Percentiles rank a stretch among this genome's conserved stretches.
These are phyloP conservation scores for Selaginella moellendorffii DNA, from an alignment of 75 land plant genomes.

Conservation along the genomic window DNA sequence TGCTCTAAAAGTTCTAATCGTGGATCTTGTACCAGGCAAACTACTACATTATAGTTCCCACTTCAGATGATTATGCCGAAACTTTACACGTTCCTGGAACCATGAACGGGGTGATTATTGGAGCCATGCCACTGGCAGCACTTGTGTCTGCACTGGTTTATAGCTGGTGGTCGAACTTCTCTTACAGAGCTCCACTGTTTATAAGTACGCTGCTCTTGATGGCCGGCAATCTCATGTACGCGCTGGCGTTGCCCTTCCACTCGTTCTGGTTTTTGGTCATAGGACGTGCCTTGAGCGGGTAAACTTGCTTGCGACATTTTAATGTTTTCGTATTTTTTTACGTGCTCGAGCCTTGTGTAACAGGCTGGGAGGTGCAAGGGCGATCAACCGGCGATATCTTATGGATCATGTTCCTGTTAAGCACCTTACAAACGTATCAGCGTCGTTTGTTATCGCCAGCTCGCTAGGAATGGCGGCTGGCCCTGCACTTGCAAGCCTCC, in stretches of 20 bases:
- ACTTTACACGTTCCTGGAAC: conserved; percentile 21
- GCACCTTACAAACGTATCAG: conserved; percentile 26
- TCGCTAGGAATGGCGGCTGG: conserved; percentile 32
- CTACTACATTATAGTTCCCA: conserved; percentile 28
- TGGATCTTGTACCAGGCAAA: no score
- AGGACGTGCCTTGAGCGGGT: conserved; percentile 29
- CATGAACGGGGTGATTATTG: conserved; percentile 26
- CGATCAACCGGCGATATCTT: conserved; percentile 25
- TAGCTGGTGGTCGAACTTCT: conserved; percentile 30
- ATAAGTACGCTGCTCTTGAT: conserved; percentile 27
- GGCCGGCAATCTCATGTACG: conserved; percentile 21
- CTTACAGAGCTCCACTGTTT: conserved; percentile 21
- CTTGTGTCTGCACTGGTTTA: conserved; percentile 21
- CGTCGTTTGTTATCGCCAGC: conserved; percentile 28
- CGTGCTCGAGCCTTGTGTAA: not conserved
- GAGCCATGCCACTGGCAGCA: conserved; percentile 30
- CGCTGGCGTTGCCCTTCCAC: conserved; percentile 24
- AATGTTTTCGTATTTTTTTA: not conserved
- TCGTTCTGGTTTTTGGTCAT: conserved; percentile 23
- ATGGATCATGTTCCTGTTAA: conserved; percentile 23
- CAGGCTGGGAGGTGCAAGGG: conserved; percentile 21
- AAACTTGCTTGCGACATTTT: not conserved
- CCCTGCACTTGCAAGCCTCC: conserved; percentile 21
- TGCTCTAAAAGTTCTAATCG: no score
- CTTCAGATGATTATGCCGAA: conserved; percentile 30